phyloP scores from a whole-genome alignment of 2,329 filamentous ascomycete genomes.

The Orbilia blumenaviensis region DNA sequence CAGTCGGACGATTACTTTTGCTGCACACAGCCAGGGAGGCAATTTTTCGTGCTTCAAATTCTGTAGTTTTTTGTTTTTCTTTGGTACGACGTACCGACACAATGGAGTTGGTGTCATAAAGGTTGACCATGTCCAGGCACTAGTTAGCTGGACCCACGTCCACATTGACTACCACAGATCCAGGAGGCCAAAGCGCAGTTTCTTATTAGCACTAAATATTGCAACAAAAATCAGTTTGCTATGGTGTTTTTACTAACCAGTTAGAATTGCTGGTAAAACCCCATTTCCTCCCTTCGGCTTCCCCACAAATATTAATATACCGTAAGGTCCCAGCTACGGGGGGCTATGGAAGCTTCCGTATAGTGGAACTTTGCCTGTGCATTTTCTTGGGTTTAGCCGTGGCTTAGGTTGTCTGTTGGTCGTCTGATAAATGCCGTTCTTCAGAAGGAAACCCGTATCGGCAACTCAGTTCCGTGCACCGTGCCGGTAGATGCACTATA shows the following conservation, averaged over 20 bases:
- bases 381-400: neutral
- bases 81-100: neutral
- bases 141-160: neutral
- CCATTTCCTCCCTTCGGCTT: neutral
- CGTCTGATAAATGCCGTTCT: neutral
- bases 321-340: neutral
- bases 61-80: no score
- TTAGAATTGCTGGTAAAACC: no score
- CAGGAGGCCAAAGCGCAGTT: neutral
- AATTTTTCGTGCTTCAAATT: no score
- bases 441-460: neutral
- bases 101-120: conserved; percentile 1
- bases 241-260: neutral
- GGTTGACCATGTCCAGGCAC: neutral
- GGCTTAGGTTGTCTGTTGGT: neutral
- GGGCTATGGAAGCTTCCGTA: no score
- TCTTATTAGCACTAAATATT: neutral
- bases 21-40: neutral
- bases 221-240: neutral
- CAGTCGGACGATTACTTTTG: neutral
- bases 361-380: neutral
- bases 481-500: neutral
- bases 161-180: neutral
- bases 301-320: neutral
- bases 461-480: neutral